These are phyloP conservation scores for Tylopilus plumbeoviolaceoides DNA, from an alignment of 768 basidiomycete species.

Conservation along the genomic window DNA sequence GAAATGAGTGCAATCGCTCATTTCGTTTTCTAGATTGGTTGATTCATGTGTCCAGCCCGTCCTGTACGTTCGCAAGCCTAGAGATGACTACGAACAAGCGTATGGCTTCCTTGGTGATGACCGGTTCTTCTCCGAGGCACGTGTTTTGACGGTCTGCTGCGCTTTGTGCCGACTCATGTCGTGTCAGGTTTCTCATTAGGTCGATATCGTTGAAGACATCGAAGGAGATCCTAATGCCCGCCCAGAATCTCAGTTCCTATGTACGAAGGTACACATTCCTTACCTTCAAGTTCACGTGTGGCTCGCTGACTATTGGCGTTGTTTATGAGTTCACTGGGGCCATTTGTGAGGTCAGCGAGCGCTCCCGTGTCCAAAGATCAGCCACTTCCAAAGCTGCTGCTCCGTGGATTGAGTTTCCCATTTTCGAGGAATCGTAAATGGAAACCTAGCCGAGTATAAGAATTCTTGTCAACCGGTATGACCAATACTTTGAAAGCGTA, in stretches of 20 bases:
- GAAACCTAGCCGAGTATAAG: background rate
- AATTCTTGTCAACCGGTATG: background rate
- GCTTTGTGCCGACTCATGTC: background rate
- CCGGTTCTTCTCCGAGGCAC: conserved; percentile 88
- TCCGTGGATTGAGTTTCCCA: conserved; percentile 23
- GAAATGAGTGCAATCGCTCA: conserved; percentile 5
- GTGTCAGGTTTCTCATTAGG: conserved; percentile 66
- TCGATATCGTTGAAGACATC: conserved; percentile 86
- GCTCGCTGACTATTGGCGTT: conserved; percentile 1
- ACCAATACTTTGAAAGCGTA: background rate
- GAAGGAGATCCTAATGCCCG: conserved; percentile 79
- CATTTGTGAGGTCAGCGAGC: conserved; percentile 72
- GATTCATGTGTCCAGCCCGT: conserved; percentile 93
- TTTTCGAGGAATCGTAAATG: conserved; percentile 24
- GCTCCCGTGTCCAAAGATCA: conserved; percentile 40
- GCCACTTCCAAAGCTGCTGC: conserved; percentile 33
- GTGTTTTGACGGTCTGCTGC: background rate
- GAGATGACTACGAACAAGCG: conserved; percentile 70
- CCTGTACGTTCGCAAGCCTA: conserved; percentile 81
- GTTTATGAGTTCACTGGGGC: conserved; percentile 89
- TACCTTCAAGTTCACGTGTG: background rate
- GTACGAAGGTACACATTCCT: conserved; percentile 63
- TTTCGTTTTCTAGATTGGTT: conserved; percentile 53
- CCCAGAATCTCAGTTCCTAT: conserved; percentile 77
- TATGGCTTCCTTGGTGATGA: conserved; percentile 78